Evolutionary conservation across 225 moss, liverwort and hornwort species (phyloP).

Genomic region (Physcomitrellopsis africana): DNA sequence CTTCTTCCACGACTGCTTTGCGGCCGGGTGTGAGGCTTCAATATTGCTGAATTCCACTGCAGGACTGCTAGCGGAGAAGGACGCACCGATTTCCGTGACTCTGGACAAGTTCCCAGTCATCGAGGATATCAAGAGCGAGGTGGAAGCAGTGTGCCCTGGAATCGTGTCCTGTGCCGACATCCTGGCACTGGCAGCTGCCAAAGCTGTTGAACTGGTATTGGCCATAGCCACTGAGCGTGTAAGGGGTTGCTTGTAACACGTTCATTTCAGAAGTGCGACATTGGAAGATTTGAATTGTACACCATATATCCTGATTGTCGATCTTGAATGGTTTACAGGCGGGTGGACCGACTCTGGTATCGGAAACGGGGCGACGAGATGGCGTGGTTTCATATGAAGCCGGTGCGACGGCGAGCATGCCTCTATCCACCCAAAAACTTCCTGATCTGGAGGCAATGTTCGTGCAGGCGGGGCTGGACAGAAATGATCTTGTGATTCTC

Average conservation of each 20-base stretch:
- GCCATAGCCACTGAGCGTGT: background rate
- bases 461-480: conserved; percentile 12
- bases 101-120: conserved; percentile 30
- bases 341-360: background rate
- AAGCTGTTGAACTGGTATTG: conserved; percentile 18
- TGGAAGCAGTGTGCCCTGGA: conserved; percentile 36
- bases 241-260: too few relatives aligned
- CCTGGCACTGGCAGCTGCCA: conserved; percentile 33
- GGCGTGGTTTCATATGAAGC: background rate
- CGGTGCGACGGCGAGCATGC: background rate
- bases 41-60: conserved; percentile 28
- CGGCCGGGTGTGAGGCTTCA: conserved; percentile 39
- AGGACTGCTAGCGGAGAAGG: conserved; percentile 28
- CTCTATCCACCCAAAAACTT: background rate
- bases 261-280: too few relatives aligned
- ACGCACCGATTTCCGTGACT: conserved; percentile 10
- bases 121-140: conserved; percentile 29
- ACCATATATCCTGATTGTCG: too few relatives aligned
- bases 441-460: conserved; percentile 2
- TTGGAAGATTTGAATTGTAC: too few relatives aligned
- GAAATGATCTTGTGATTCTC: conserved; percentile 30
- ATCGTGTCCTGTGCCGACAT: conserved; percentile 50
- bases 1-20: conserved; percentile 64
- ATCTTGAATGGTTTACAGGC: conserved; percentile 6
- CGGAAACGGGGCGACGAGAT: conserved; percentile 14